Conservation (phyloP, 805 yeast genomes). For the Wickerhamomyces tratensis region DNA sequence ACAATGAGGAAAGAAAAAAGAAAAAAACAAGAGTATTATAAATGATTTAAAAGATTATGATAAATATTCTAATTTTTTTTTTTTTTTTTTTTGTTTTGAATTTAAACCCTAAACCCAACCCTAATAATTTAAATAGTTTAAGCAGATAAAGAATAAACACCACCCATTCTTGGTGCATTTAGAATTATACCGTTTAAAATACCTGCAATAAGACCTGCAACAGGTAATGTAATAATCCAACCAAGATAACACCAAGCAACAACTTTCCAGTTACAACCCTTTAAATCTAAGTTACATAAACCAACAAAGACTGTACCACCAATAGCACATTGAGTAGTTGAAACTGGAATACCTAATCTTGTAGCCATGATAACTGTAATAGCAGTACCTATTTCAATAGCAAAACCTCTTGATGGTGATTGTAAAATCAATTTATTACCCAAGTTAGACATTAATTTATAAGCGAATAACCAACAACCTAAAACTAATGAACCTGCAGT, state of each 20-base stretch:
- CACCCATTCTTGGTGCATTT: constrained; percentile 48
- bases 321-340: constrained; percentile 72
- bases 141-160: constrained; percentile 10
- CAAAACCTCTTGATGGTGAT: constrained; percentile 71
- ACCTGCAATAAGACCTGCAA: constrained; percentile 69
- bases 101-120: no score
- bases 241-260: constrained; percentile 63
- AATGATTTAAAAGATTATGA: no score
- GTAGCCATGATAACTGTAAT: constrained; percentile 69
- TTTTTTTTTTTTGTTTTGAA: no score
- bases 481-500: constrained; percentile 59
- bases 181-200: constrained; percentile 50
- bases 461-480: constrained; percentile 67
- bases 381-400: constrained; percentile 74
- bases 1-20: no score
- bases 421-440: constrained; percentile 70
- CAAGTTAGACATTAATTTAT: constrained; percentile 56
- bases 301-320: constrained; percentile 77
- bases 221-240: constrained; percentile 65
- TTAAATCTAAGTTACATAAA: constrained; percentile 53
- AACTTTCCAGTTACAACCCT: constrained; percentile 69
- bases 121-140: no score
- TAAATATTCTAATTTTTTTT: no score
- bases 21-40: no score
- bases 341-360: constrained; percentile 59